Evolutionary conservation across 441 rosid genomes (phyloP), one percentile per base, ranked within the genome.

Genomic region (Daphne laureola): DNA sequence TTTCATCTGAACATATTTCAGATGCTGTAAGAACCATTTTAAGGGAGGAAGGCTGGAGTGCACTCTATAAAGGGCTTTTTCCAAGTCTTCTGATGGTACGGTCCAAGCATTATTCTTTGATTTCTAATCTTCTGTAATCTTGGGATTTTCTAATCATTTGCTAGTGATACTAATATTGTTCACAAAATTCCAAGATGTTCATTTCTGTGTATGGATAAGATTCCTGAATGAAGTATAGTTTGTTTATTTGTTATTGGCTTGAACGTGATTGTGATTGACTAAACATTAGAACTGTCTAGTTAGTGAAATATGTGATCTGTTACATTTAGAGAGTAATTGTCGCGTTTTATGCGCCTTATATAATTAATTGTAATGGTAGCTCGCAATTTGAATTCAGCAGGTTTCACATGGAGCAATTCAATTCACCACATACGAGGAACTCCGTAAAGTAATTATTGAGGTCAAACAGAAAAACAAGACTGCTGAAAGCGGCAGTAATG

Each of bases 321-420:
- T 31, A 5, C 11, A 31, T 31, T 25, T 54, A 45, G 54, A 48
- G 31, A 42, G 6, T 2, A 45, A n/a, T 27, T 14, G 40, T 43
- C 38, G 45, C 63, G 60, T 53, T 51, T 50, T 46, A 17, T 47
- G 4, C 47, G n/a, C 46, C 50, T n/a, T 44, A 27, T 53, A 15
- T 62, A 31, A 53, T n/a, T 17, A 16, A 52, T 63, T 51, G 48
- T 57, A 53, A 71, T 38, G 49, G 48, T 16, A 46, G 17, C 47
- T 9, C 59, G 42, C 63, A 21, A 66, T 62, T 64, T 72, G 64
- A 55, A 66, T 78, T 77, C 71, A 83, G 88, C 94, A 92, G 96
- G 92, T 89, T 78, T 89, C 94, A 62, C 98, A 89, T 63, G 94
- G 90, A 57, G 97, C 92, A 49, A 70, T 89, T 73, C 98, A 89